Evolutionary conservation across 108 stramenopile genomes (phyloP).

Genomic region (Fistulifera solaris): DNA sequence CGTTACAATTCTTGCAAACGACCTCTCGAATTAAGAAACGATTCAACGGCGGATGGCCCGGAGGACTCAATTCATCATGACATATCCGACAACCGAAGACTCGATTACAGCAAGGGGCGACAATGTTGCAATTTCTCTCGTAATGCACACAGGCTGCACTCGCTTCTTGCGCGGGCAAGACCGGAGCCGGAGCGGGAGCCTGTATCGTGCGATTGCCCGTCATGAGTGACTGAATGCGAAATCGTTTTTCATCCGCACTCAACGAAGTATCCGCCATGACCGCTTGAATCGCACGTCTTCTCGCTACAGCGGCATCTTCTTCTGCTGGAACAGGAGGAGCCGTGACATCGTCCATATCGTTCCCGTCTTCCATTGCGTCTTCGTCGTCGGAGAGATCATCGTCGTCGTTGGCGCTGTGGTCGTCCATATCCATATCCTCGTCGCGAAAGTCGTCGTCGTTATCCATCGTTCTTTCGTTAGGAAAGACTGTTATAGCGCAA

Average conservation of each 20-base stretch:
- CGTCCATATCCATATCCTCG: slow-evolving; percentile 11
- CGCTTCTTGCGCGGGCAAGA: slow-evolving; percentile 26
- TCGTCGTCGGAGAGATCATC: slow-evolving; percentile 3
- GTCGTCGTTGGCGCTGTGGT: slow-evolving; percentile 4
- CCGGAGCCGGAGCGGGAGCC: slow-evolving; percentile 30
- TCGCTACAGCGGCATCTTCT: slow-evolving; percentile 52
- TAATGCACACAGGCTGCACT: slow-evolving; percentile 61
- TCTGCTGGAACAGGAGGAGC: slow-evolving; percentile 16
- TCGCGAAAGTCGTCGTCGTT: slow-evolving; percentile 1
- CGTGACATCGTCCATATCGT: slow-evolving; percentile 4
- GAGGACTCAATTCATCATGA: slow-evolving; percentile 69
- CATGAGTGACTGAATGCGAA: slow-evolving; percentile 70
- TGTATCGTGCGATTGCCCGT: slow-evolving; percentile 41
- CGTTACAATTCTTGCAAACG: slow-evolving; percentile 70
- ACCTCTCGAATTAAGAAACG: slow-evolving; percentile 68
- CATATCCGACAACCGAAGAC: slow-evolving; percentile 81
- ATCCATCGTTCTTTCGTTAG: too few relatives aligned
- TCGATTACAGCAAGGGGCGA: slow-evolving; percentile 75
- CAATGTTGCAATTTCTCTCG: slow-evolving; percentile 67
- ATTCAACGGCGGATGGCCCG: slow-evolving; percentile 69
- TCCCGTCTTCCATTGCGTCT: slow-evolving; percentile 4
- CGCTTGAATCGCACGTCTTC: slow-evolving; percentile 62
- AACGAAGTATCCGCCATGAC: slow-evolving; percentile 65
- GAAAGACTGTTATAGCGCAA: too few relatives aligned
- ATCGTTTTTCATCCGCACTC: slow-evolving; percentile 52